These are phyloP conservation scores for Apiospora arundinis DNA, from an alignment of 2,329 filamentous ascomycete genomes.

Conservation along the genomic window DNA sequence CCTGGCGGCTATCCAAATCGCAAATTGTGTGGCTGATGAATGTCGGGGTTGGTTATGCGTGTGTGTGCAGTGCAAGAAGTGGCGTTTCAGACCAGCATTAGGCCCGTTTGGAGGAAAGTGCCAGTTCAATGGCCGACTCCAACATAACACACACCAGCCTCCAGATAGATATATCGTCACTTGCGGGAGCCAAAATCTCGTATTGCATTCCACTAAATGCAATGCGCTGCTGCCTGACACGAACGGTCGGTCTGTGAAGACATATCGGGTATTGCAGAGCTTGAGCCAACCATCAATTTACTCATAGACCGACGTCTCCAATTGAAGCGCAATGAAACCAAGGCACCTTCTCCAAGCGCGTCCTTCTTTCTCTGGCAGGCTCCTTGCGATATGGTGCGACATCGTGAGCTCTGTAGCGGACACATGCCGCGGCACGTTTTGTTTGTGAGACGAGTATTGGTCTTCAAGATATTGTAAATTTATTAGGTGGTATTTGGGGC, in stretches of 20 bases:
- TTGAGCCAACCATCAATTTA: background rate
- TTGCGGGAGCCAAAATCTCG: background rate
- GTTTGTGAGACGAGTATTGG: too few species aligned
- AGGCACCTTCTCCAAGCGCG: background rate
- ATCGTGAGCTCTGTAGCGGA: background rate
- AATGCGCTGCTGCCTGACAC: too few species aligned
- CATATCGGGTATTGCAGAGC: background rate
- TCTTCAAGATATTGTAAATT: too few species aligned
- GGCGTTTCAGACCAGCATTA: conserved; percentile 11
- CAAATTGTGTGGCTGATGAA: background rate
- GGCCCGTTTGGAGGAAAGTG: conserved; percentile 4
- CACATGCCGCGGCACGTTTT: background rate
- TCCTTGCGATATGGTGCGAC: background rate
- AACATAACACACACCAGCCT: background rate
- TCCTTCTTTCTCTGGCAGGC: background rate
- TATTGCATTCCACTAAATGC: too few species aligned
- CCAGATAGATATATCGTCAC: background rate
- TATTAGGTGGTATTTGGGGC: too few species aligned
- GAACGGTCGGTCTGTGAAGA: too few species aligned
- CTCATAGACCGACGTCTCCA: background rate
- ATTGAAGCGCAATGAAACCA: background rate
- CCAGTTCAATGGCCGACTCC: background rate
- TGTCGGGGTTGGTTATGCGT: background rate
- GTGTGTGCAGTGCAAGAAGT: background rate
- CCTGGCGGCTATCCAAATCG: background rate